phyloP scores from a whole-genome alignment of 192 early-diverging fungal species.

The Phycomyces nitens region DNA sequence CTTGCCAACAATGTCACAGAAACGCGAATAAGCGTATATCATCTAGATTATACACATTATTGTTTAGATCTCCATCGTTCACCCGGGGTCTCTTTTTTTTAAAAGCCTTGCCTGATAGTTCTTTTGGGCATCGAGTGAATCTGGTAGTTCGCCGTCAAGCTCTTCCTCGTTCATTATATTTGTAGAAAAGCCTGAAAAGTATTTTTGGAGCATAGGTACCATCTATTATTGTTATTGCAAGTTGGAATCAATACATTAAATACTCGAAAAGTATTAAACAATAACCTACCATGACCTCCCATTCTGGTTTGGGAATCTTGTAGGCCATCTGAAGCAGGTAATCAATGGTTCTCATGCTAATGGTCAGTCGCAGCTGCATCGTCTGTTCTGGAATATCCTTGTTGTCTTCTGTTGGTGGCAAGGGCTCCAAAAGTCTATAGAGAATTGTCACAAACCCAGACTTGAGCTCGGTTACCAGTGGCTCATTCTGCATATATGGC shows the following conservation, averaged over 20 bases:
- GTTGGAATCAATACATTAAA: not conserved
- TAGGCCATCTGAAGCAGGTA: constrained; percentile 25
- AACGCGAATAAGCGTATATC: constrained; percentile 55
- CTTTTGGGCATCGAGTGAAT: constrained; percentile 42
- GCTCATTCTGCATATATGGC: constrained; percentile 28
- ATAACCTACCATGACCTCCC: constrained; percentile 32
- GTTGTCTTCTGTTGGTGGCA: constrained; percentile 8
- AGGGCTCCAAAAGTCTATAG: constrained; percentile 34
- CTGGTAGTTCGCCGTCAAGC: constrained; percentile 23
- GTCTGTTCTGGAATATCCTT: constrained; percentile 1
- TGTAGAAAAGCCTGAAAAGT: constrained; percentile 51
- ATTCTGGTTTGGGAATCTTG: constrained; percentile 26
- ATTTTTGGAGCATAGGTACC: constrained; percentile 52
- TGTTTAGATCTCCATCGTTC: too few relatives aligned
- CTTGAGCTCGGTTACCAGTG: constrained; percentile 36
- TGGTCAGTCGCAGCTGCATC: constrained; percentile 17
- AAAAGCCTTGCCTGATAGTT: constrained; percentile 42
- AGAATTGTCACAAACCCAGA: constrained; percentile 41
- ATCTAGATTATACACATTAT: constrained; percentile 31
- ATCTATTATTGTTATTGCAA: constrained; percentile 33
- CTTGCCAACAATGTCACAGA: constrained; percentile 52
- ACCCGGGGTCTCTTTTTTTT: too few relatives aligned
- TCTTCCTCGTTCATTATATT: constrained; percentile 26
- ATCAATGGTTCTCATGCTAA: constrained; percentile 38
- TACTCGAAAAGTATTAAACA: not conserved